These are phyloP conservation scores for Trichocladium uniseriatum DNA, from an alignment of 495 filamentous ascomycete genomes.

Conservation along the genomic window DNA sequence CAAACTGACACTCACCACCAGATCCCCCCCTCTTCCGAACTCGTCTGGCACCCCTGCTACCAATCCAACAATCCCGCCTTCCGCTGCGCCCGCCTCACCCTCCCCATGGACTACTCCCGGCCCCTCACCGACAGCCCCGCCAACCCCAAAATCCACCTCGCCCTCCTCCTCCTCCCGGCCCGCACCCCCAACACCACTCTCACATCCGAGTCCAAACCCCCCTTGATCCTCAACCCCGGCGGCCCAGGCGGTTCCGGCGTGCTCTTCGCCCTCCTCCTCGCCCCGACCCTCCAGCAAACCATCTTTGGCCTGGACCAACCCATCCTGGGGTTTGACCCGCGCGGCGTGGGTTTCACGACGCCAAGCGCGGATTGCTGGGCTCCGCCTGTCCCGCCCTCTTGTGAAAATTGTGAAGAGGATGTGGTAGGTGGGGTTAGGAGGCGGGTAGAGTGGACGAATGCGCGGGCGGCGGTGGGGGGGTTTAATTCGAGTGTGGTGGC, in stretches of 20 bases:
- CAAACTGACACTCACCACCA: no score
- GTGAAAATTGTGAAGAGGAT: conserved; percentile 6
- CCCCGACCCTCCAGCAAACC: conserved; percentile 18
- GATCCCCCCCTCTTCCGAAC: no score
- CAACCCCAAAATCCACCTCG: no score
- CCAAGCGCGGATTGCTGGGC: conserved; percentile 34
- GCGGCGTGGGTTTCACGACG: conserved; percentile 32
- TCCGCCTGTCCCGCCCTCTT: background rate
- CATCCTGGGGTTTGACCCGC: conserved; percentile 38
- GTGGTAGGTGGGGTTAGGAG: conserved; percentile 3
- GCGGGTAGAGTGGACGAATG: conserved; percentile 14
- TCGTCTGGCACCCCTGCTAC: no score
- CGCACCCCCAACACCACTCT: no score
- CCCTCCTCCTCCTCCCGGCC: no score
- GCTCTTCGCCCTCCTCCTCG: conserved; percentile 19
- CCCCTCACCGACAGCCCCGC: no score
- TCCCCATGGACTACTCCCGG: no score
- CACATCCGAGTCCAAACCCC: conserved; percentile 19
- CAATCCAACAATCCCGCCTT: no score
- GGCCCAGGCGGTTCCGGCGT: conserved; percentile 36
- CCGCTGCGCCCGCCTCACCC: no score
- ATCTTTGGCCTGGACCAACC: conserved; percentile 36
- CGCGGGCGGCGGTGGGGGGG: conserved; percentile 18
- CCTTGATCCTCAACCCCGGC: conserved; percentile 37
- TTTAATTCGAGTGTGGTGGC: conserved; percentile 31